These are phyloP conservation scores for Arthrobotrys conoides DNA, from an alignment of 2,329 filamentous ascomycete genomes.

Conservation along the genomic window DNA sequence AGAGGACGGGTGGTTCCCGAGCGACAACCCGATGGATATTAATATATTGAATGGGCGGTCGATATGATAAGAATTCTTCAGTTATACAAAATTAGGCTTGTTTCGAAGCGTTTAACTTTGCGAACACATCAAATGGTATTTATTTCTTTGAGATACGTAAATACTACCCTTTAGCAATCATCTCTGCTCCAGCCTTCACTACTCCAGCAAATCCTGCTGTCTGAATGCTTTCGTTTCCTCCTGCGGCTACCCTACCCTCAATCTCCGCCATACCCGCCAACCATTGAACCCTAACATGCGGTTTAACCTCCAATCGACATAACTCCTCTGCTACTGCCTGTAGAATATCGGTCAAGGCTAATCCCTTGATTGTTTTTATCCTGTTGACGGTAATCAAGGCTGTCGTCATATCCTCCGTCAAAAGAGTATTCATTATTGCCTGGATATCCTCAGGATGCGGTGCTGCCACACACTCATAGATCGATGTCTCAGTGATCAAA, in stretches of 20 bases:
- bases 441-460: constrained; percentile 90
- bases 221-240: constrained; percentile 88
- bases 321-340: constrained; percentile 88
- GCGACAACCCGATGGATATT: background rate
- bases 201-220: constrained; percentile 94
- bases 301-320: constrained; percentile 83
- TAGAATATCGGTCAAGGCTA: constrained; percentile 94
- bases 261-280: constrained; percentile 91
- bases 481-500: constrained; percentile 88
- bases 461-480: constrained; percentile 97
- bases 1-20: background rate
- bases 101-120: background rate
- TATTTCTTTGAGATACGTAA: constrained; percentile 9
- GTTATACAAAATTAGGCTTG: background rate
- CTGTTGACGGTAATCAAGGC: constrained; percentile 90
- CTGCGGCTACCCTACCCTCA: constrained; percentile 89
- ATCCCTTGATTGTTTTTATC: constrained; percentile 85
- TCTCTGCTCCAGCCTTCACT: constrained; percentile 68
- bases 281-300: constrained; percentile 91
- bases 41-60: background rate
- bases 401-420: constrained; percentile 89
- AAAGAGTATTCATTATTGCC: constrained; percentile 84
- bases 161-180: constrained; percentile 46
- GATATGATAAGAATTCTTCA: background rate
- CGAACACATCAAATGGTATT: background rate